phyloP scores from a whole-genome alignment of 768 basidiomycete genomes.

The Sistotremastrum niveocremeum region DNA sequence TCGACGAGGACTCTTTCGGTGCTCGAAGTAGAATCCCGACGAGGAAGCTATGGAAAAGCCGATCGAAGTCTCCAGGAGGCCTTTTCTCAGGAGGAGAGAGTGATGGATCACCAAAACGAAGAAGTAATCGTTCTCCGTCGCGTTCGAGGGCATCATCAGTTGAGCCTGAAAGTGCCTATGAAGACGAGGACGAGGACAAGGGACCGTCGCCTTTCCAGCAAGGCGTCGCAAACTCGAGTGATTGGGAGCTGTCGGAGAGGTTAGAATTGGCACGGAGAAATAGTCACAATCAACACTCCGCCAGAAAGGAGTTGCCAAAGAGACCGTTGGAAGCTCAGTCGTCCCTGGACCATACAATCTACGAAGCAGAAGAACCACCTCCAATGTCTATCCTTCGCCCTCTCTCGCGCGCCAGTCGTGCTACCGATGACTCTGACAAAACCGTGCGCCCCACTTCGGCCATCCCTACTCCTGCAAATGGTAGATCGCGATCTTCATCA shows the following conservation, averaged over 20 bases:
- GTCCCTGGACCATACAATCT: conserved; percentile 28
- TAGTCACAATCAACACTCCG: conserved; percentile 54
- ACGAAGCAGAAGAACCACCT: too few species aligned
- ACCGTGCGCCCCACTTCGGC: too few species aligned
- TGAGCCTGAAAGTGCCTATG: conserved; percentile 29
- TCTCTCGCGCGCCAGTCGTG: too few species aligned
- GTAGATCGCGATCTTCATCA: conserved; percentile 24
- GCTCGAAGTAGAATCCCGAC: conserved; percentile 28
- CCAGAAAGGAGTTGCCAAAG: conserved; percentile 15
- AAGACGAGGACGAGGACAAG: conserved; percentile 28
- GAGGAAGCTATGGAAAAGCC: conserved; percentile 21
- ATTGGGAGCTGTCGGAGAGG: conserved; percentile 62
- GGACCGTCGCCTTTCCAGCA: too few species aligned
- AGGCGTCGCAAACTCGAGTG: conserved; percentile 43
- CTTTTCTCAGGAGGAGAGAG: conserved; percentile 19
- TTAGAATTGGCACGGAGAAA: conserved; percentile 77
- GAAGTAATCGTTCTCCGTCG: conserved; percentile 26
- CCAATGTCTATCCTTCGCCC: too few species aligned
- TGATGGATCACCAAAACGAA: conserved; percentile 11
- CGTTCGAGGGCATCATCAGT: conserved; percentile 27
- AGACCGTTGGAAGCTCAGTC: conserved; percentile 19
- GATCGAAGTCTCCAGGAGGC: conserved; percentile 31
- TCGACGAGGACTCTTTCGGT: conserved; percentile 48
- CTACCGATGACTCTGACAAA: too few species aligned
- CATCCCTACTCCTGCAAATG: conserved; percentile 1